phyloP scores from a whole-genome alignment of 352 stramenopile genomes.

The Phytophthora fragariae region DNA sequence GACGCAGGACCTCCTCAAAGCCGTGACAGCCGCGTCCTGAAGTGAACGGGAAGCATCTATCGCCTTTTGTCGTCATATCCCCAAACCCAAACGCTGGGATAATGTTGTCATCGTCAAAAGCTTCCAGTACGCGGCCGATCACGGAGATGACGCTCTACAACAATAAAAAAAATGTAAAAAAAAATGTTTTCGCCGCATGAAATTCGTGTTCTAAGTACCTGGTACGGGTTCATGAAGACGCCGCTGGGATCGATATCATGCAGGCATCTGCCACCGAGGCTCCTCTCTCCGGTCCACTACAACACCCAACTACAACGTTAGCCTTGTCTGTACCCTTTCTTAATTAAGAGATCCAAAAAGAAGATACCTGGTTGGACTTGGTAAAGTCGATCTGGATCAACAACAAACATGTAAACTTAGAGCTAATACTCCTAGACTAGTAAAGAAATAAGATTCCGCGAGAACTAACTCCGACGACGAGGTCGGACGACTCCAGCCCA shows the following conservation, averaged over 20 bases:
- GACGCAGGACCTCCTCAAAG: slow-evolving; percentile 61
- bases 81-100: slow-evolving; percentile 81
- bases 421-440: not conserved
- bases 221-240: slow-evolving; percentile 65
- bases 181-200: not conserved
- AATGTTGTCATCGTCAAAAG: slow-evolving; percentile 87
- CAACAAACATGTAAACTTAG: not conserved
- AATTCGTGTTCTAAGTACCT: slow-evolving; percentile 37
- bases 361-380: slow-evolving; percentile 65
- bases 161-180: not conserved
- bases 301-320: not conserved
- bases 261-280: slow-evolving; percentile 62
- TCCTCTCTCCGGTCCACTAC: slow-evolving; percentile 72
- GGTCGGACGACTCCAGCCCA: slow-evolving; percentile 67
- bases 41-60: slow-evolving; percentile 53
- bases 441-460: not conserved
- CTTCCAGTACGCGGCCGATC: slow-evolving; percentile 69
- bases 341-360: too few relatives aligned
- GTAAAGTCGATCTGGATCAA: slow-evolving; percentile 69
- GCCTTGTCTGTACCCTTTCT: too few relatives aligned
- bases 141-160: slow-evolving; percentile 67
- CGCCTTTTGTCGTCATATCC: slow-evolving; percentile 59
- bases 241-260: slow-evolving; percentile 70
- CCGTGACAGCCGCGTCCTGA: slow-evolving; percentile 50
- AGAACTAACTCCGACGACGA: slow-evolving; percentile 51